Evolutionary conservation across 495 filamentous ascomycete genomes (phyloP).

Genomic region (Letharia columbiana): DNA sequence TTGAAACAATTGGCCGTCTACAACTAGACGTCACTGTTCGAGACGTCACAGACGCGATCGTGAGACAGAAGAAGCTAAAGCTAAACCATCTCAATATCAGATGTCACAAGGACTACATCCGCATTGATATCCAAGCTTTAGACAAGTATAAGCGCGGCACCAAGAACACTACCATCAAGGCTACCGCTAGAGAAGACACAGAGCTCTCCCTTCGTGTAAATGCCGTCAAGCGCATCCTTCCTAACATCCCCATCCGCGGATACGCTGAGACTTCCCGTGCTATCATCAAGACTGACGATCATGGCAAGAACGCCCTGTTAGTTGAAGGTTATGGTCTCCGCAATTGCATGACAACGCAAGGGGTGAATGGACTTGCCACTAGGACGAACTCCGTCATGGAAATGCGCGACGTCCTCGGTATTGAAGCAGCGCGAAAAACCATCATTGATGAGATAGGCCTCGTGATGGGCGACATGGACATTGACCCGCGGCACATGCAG

Average conservation of each 20-base stretch:
- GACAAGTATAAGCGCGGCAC: conserved; percentile 38
- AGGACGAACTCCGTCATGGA: conserved; percentile 87
- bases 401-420: conserved; percentile 83
- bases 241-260: conserved; percentile 70
- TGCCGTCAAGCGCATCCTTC: conserved; percentile 71
- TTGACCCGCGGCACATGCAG: conserved; percentile 98
- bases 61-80: conserved; percentile 70
- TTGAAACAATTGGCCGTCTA: conserved; percentile 63
- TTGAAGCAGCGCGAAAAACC: conserved; percentile 82
- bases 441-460: conserved; percentile 70
- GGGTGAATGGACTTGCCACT: conserved; percentile 65
- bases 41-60: conserved; percentile 65
- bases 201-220: conserved; percentile 78
- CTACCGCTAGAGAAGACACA: conserved; percentile 39
- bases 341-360: conserved; percentile 84
- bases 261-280: conserved; percentile 79
- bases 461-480: conserved; percentile 89
- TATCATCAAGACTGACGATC: conserved; percentile 73
- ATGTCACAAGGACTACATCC: conserved; percentile 33
- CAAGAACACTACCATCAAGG: conserved; percentile 29
- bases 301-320: conserved; percentile 56
- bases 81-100: conserved; percentile 45
- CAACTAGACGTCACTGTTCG: conserved; percentile 62
- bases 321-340: conserved; percentile 92
- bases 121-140: conserved; percentile 49